Evolutionary conservation across 1,284 basidiomycete species (phyloP), one percentile per base, ranked within the genome.

Genomic region (Marasmius fiardii): DNA sequence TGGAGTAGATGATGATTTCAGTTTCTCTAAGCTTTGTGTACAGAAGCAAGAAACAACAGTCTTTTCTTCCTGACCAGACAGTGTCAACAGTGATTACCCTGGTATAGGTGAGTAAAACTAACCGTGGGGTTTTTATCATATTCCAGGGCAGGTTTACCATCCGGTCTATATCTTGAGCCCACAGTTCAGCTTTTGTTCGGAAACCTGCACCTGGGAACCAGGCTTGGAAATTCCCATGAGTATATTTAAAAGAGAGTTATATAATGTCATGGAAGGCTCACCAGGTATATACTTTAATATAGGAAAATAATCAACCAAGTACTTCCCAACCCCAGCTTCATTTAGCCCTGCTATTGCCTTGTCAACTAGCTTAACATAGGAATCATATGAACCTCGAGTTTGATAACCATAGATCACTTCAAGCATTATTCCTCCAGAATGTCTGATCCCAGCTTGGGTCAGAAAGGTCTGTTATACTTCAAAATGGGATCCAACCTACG

Each of bases 371-470:
- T 51, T 43, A 16, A 71, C 59, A 56, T 68, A 68, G 23, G 60
- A 63, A 43, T 71, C 68, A 23, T 68, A 58, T 52, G 67, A 64
- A 4, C 60, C 44, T 49, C 65, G 52, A 24, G 68, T 63, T 16
- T 66, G 61, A 43, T 68, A 67, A 10, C 68, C 69, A 48, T 71
- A 68, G 0, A 64, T 63, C 3, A 67, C 55, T 16, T 61, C 62
- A 10, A 71, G 60, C 24, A 68, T 65, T 23, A 67, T 55, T 10
- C 64, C 60, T 2, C 64, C 65, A 0, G 64, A 60, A 49, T 61
- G 59, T 43, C 67, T 68, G 20, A 18, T 55, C 39, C 14, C 20
- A 20, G 44, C 21, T 5, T 52, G 12, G n/a, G n/a, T n/a, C n/a
- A n/a, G n/a, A 52, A 31, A 23, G 5, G 18, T 16, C 21, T n/a